Percentiles rank a stretch among this genome's conserved stretches.
Conservation (phyloP, 495 filamentous ascomycete genomes). For the Glutinoglossum americanum region DNA sequence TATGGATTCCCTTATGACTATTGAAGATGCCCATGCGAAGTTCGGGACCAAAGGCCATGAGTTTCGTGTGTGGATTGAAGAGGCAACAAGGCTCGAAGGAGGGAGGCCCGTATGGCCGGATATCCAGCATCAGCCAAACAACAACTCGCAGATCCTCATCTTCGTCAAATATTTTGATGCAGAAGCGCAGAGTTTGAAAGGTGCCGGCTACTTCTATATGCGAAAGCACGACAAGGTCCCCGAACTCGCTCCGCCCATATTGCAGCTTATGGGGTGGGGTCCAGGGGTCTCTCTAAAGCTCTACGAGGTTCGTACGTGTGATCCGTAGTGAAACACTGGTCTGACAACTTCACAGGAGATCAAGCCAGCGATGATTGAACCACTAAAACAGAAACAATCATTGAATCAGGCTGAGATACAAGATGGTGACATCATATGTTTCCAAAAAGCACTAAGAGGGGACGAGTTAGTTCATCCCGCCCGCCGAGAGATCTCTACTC, state of each 20-base stretch:
- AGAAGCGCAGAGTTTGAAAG: slow-evolving; percentile 47
- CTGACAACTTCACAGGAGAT: slow-evolving; percentile 39
- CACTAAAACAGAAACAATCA: slow-evolving; percentile 74
- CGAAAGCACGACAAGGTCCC: slow-evolving; percentile 67
- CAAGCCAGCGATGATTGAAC: slow-evolving; percentile 90
- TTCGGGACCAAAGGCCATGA: slow-evolving; percentile 44
- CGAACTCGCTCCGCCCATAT: slow-evolving; percentile 62
- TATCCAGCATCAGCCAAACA: slow-evolving; percentile 23
- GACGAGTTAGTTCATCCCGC: slow-evolving; percentile 25
- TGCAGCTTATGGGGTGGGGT: slow-evolving; percentile 77
- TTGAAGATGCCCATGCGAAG: slow-evolving; percentile 59
- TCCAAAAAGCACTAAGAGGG: slow-evolving; percentile 48
- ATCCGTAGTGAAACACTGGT: background rate
- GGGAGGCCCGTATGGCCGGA: slow-evolving; percentile 50
- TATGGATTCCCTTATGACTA: slow-evolving; percentile 47
- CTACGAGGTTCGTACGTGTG: slow-evolving; percentile 37
- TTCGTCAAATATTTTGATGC: slow-evolving; percentile 88
- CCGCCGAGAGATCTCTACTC: background rate
- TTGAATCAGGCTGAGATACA: slow-evolving; percentile 84
- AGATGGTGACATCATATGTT: slow-evolving; percentile 92
- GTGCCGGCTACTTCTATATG: slow-evolving; percentile 66
- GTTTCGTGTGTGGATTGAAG: slow-evolving; percentile 76
- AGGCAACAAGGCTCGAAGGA: slow-evolving; percentile 40
- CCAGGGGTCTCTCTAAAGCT: slow-evolving; percentile 31
- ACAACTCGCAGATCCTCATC: slow-evolving; percentile 43